These are phyloP conservation scores for Prunus salicina DNA, from an alignment of 306 rosid genomes.

Conservation along the genomic window DNA sequence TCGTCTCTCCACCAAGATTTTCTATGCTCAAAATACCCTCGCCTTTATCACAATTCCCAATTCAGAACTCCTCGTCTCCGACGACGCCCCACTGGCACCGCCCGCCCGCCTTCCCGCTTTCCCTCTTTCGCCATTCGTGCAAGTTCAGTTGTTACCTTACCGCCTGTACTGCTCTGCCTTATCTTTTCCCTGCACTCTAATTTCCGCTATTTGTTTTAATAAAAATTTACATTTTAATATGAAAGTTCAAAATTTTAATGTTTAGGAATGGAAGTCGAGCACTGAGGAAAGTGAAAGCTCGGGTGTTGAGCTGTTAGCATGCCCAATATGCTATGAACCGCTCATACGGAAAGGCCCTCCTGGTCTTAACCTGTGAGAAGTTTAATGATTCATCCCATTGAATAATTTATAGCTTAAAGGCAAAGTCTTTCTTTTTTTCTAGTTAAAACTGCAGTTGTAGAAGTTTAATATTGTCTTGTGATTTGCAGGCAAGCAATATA, in stretches of 20 bases:
- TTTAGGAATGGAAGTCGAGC: conserved; percentile 40
- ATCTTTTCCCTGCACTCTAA: background rate
- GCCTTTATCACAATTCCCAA: conserved; percentile 26
- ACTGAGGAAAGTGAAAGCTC: conserved; percentile 35
- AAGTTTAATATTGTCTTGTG: background rate
- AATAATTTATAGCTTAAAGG: background rate
- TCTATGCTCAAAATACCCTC: conserved; percentile 36
- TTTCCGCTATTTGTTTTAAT: background rate
- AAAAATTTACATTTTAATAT: background rate
- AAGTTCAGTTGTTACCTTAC: conserved; percentile 35
- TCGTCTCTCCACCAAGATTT: conserved; percentile 29
- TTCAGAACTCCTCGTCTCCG: conserved; percentile 35
- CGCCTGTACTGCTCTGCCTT: conserved; percentile 39
- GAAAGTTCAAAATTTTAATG: background rate
- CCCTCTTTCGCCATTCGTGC: conserved; percentile 37
- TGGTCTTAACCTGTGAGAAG: conserved; percentile 79
- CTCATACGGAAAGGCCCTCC: conserved; percentile 82
- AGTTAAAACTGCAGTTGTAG: background rate
- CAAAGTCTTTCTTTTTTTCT: background rate
- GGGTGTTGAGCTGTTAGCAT: conserved; percentile 57
- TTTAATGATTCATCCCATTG: background rate
- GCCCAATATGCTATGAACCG: conserved; percentile 89
- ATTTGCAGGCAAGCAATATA: conserved; percentile 66
- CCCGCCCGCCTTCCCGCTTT: background rate
- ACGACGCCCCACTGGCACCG: background rate